phyloP scores from a whole-genome alignment of 805 yeast species.

The Cyberlindnera mycetangii region DNA sequence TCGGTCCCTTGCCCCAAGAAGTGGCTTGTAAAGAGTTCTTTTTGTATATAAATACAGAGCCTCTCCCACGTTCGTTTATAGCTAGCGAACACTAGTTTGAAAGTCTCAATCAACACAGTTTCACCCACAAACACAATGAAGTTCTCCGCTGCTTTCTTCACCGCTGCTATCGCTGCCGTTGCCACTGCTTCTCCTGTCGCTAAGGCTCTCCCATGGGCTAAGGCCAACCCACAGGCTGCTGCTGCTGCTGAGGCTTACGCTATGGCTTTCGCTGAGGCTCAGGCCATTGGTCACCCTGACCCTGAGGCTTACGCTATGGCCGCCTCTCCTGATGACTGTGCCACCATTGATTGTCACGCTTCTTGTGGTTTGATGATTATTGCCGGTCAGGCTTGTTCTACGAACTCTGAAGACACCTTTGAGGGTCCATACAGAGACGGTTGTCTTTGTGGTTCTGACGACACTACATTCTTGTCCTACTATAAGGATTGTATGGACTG shows the following conservation, averaged over 20 bases:
- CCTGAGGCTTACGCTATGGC: not conserved
- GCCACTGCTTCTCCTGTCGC: not conserved
- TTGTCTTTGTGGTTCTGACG: not conserved
- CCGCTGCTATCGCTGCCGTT: not conserved
- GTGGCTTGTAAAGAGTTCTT: too few relatives aligned
- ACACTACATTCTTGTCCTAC: constrained; percentile 22
- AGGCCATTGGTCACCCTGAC: not conserved
- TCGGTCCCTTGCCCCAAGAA: too few relatives aligned
- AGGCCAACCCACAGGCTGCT: not conserved
- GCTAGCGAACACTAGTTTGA: too few relatives aligned
- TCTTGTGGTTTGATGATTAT: not conserved
- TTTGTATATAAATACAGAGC: too few relatives aligned
- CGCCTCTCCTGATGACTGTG: not conserved
- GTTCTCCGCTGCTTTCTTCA: not conserved
- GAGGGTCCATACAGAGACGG: not conserved
- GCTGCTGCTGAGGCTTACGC: not conserved
- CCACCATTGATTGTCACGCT: not conserved
- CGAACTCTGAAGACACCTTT: not conserved
- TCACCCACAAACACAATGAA: not conserved
- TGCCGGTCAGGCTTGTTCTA: not conserved
- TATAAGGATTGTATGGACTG: constrained; percentile 32
- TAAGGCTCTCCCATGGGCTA: not conserved
- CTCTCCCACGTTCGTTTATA: too few relatives aligned
- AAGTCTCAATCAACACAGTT: too few relatives aligned
- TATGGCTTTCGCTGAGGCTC: not conserved